Evolutionary conservation across 495 filamentous ascomycete species (phyloP).

Genomic region (Amniculicola lignicola): DNA sequence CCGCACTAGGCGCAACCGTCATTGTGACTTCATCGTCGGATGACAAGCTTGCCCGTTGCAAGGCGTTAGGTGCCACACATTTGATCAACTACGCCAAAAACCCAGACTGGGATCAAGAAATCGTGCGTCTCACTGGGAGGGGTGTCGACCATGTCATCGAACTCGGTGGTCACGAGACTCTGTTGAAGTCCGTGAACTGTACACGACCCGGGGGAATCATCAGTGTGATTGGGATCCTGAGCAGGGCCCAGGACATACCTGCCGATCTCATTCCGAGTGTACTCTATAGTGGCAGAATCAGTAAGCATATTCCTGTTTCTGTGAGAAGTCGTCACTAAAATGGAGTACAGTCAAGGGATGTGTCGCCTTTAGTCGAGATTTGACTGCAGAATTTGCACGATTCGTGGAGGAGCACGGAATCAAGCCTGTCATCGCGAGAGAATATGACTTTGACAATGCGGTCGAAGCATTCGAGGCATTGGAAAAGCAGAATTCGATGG

Average conservation of each 20-base stretch:
- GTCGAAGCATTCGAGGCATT: slow-evolving; percentile 12
- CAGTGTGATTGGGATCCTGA: slow-evolving; percentile 18
- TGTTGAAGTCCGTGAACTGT: slow-evolving; percentile 9
- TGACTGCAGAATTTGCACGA: background rate
- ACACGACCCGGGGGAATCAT: slow-evolving; percentile 7
- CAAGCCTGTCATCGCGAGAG: slow-evolving; percentile 11
- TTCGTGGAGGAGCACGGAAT: slow-evolving; percentile 13
- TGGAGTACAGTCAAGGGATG: slow-evolving; percentile 5
- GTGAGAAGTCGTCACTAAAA: background rate
- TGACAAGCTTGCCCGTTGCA: slow-evolving; percentile 33
- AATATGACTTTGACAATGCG: slow-evolving; percentile 14
- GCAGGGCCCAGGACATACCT: background rate
- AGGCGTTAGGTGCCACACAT: slow-evolving; percentile 31
- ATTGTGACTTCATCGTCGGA: slow-evolving; percentile 40
- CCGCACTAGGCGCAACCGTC: slow-evolving; percentile 35
- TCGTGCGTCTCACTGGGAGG: slow-evolving; percentile 37
- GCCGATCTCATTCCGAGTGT: background rate
- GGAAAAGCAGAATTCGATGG: slow-evolving; percentile 5
- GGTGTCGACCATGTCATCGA: slow-evolving; percentile 32
- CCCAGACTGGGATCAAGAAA: slow-evolving; percentile 39
- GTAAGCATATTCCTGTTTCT: background rate
- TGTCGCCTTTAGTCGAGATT: slow-evolving; percentile 2
- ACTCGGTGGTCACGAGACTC: slow-evolving; percentile 14
- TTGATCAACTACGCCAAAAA: slow-evolving; percentile 40
- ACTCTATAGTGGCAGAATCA: slow-evolving; percentile 12